Evolutionary conservation across 805 yeast species (phyloP), one percentile per base, ranked within the genome.

Genomic region (Wickerhamomyces canadensis): DNA sequence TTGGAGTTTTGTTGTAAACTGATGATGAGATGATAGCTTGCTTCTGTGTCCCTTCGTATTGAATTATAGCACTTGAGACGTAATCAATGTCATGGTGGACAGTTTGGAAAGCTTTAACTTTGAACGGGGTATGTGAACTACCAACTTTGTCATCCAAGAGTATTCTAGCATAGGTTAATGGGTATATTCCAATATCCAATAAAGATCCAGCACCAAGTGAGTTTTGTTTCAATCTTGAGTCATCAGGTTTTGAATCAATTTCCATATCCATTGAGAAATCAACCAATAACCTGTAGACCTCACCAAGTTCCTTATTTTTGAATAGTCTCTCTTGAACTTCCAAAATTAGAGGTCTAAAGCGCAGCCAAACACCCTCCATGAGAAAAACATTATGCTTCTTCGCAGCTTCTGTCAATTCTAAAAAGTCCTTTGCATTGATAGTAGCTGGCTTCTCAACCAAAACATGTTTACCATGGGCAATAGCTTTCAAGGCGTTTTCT

Each of bases 301-400:
- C 68, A 6, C 83, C 82, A 28, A 75, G 44, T 13, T 64, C 61
- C 19, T 70, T 64, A 15, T 63, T 59, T 42, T 60, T 65, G 17
- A 74, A 41, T 39, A 59, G 54, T 23, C 60, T 39, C 38, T 64
- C 52, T 34, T 26, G 8, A 13, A 70, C 52, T 33, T 60, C 57
- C 15, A 49, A 44, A 17, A 67, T 49, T 6, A 70, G 40, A 2
- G 82, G 82, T 59, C 71, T 69, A 43, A 70, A 72, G 31, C 76
- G 60, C 6, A 78, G 66, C 80, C 80, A 74, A 36, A 72, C 67
- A 6, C 73, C 83, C 52, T 77, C 84, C 80, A 77, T 72, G 26
- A 77, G 56, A 42, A 70, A 73, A 35, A 65, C 50, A 3, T 62
- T 60, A 50, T 67, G 64, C 37, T 51, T 41, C 47, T 60, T 60